phyloP scores from a whole-genome alignment of 495 filamentous ascomycete genomes.

The Penicillium dipodomyicola region DNA sequence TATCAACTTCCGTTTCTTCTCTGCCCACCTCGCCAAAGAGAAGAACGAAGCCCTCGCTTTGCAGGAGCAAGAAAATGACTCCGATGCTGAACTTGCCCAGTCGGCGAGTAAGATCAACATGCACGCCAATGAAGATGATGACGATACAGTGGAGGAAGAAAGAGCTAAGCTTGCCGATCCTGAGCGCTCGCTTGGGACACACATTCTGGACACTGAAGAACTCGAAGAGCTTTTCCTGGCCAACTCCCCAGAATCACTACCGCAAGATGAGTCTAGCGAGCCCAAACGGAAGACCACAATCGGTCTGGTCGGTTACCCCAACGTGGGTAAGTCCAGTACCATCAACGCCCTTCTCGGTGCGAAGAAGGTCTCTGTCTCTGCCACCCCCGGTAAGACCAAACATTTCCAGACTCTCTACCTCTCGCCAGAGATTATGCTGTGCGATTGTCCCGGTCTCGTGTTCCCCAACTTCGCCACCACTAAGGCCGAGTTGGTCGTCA shows the following conservation, averaged over 20 bases:
- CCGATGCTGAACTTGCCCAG: conserved; percentile 46
- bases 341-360: conserved; percentile 98
- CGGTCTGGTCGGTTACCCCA: conserved; percentile 96
- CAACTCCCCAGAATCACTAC: conserved; percentile 57
- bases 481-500: conserved; percentile 94
- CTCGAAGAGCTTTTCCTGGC: conserved; percentile 83
- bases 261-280: conserved; percentile 38
- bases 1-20: conserved; percentile 94
- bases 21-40: conserved; percentile 86
- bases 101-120: conserved; percentile 39
- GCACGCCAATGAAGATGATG: conserved; percentile 36
- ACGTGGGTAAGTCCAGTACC: conserved; percentile 98
- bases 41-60: conserved; percentile 66
- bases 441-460: conserved; percentile 98
- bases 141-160: conserved; percentile 21
- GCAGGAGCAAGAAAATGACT: conserved; percentile 40
- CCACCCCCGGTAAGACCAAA: conserved; percentile 98
- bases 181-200: conserved; percentile 52
- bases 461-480: conserved; percentile 98
- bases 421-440: conserved; percentile 82
- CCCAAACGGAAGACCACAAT: conserved; percentile 68
- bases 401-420: conserved; percentile 99
- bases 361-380: conserved; percentile 97
- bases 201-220: conserved; percentile 89
- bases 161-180: conserved; percentile 28